phyloP scores from a whole-genome alignment of 2,329 filamentous ascomycete genomes.

The Colletotrichum magnum region DNA sequence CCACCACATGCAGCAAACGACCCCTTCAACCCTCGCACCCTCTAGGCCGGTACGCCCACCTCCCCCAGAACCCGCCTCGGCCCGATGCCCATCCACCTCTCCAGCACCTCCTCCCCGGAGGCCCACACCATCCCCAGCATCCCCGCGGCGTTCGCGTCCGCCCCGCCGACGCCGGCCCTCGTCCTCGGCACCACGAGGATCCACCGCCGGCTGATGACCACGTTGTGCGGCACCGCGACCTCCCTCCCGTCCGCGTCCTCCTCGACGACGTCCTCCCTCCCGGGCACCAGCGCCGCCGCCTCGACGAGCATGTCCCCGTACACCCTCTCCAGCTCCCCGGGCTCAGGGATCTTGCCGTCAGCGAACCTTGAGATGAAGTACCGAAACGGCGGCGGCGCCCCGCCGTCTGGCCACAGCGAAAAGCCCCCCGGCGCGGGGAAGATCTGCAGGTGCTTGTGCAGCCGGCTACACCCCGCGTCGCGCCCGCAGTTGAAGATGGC shows the following conservation, averaged over 20 bases:
- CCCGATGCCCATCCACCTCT: conserved; percentile 55
- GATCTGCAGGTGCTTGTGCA: conserved; percentile 65
- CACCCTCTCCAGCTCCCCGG: conserved; percentile 38
- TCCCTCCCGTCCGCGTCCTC: conserved; percentile 18
- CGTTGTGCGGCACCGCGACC: conserved; percentile 57
- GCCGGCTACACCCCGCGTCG: conserved; percentile 59
- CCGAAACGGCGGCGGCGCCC: conserved; percentile 50
- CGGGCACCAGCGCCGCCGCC: conserved; percentile 37
- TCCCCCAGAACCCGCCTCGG: conserved; percentile 51
- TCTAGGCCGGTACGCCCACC: conserved; percentile 49
- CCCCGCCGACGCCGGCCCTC: conserved; percentile 49
- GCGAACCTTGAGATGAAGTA: conserved; percentile 51
- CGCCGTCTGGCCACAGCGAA: conserved; percentile 44
- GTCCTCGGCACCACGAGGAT: conserved; percentile 63
- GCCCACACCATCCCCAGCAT: conserved; percentile 63
- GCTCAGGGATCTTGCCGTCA: not conserved
- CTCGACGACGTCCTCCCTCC: conserved; percentile 15
- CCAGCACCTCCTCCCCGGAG: conserved; percentile 34
- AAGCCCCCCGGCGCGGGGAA: conserved; percentile 51
- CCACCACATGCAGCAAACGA: too few species aligned
- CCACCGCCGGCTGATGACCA: conserved; percentile 58
- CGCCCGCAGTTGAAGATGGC: conserved; percentile 63
- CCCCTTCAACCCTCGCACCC: too few species aligned
- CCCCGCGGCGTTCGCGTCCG: conserved; percentile 60
- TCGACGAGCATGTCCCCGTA: conserved; percentile 47